phyloP scores from a whole-genome alignment of 352 stramenopile species.

The Elongisporangium senticosum region DNA sequence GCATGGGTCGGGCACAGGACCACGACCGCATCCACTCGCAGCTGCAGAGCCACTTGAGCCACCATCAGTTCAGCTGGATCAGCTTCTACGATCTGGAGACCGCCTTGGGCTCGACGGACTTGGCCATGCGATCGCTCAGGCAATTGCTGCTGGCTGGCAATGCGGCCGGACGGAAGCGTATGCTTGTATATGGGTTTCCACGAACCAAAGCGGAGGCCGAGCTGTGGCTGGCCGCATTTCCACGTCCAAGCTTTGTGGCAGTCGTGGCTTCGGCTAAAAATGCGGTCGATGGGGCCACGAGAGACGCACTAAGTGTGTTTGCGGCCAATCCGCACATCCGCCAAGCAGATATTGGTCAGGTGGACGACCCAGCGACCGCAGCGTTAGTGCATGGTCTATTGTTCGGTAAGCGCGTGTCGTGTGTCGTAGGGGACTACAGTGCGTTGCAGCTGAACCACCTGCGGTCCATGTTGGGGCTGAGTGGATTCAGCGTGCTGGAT shows the following conservation, averaged over 20 bases:
- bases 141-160: conserved; percentile 16
- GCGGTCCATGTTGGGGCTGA: conserved; percentile 9
- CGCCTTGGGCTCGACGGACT: neutral
- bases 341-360: conserved; percentile 18
- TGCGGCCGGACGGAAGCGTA: conserved; percentile 17
- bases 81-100: conserved; percentile 5
- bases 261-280: neutral
- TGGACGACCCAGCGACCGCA: conserved; percentile 13
- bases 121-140: conserved; percentile 9
- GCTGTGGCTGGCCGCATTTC: conserved; percentile 9
- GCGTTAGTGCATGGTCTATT: conserved; percentile 16
- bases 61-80: conserved; percentile 23
- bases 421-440: conserved; percentile 19
- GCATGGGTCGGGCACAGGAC: conserved; percentile 6
- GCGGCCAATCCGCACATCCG: neutral
- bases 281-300: neutral
- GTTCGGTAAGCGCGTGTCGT: conserved; percentile 29
- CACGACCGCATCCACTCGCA: conserved; percentile 1
- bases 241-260: neutral
- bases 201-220: conserved; percentile 9
- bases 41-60: neutral
- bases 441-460: conserved; percentile 12
- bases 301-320: neutral
- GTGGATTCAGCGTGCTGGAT: conserved; percentile 23
- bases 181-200: conserved; percentile 19